These are phyloP conservation scores for Diddensiella caesifluorescens DNA, from an alignment of 805 yeast genomes.

Conservation along the genomic window DNA sequence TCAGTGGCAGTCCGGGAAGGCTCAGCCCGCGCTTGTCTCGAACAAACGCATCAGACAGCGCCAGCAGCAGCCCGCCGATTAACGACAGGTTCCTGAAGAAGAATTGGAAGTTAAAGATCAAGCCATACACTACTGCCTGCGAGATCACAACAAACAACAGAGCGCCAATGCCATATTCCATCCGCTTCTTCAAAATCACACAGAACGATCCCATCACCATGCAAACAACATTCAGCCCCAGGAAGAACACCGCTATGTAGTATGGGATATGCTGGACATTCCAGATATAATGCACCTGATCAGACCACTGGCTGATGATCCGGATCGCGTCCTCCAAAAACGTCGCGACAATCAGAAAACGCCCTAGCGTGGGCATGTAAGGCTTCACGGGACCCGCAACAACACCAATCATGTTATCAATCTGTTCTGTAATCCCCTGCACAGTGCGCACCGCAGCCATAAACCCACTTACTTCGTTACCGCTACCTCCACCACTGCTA, in stretches of 20 bases:
- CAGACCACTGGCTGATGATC: constrained; percentile 82
- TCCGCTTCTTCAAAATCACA: constrained; percentile 62
- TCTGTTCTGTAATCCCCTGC: constrained; percentile 23
- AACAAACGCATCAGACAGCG: constrained; percentile 79
- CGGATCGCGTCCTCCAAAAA: constrained; percentile 85
- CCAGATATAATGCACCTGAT: constrained; percentile 80
- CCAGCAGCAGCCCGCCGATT: constrained; percentile 86
- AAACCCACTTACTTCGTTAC: constrained; percentile 5
- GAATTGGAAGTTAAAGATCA: constrained; percentile 73
- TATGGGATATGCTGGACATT: constrained; percentile 74
- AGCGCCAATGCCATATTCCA: constrained; percentile 64
- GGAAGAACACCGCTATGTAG: constrained; percentile 68
- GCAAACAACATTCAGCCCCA: constrained; percentile 53
- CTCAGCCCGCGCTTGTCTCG: constrained; percentile 61
- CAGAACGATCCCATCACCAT: constrained; percentile 72
- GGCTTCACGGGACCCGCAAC: constrained; percentile 34
- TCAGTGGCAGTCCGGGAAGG: constrained; percentile 72
- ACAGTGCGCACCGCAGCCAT: constrained; percentile 10
- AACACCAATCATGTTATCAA: constrained; percentile 32
- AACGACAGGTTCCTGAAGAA: constrained; percentile 83
- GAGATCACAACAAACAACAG: constrained; percentile 65
- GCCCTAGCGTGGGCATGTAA: constrained; percentile 76
- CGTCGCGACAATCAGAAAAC: constrained; percentile 88
- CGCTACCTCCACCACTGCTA: neutral
- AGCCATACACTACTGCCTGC: constrained; percentile 87